Conservation (phyloP, 129 eudicot species). For the Flaveria linearis region DNA sequence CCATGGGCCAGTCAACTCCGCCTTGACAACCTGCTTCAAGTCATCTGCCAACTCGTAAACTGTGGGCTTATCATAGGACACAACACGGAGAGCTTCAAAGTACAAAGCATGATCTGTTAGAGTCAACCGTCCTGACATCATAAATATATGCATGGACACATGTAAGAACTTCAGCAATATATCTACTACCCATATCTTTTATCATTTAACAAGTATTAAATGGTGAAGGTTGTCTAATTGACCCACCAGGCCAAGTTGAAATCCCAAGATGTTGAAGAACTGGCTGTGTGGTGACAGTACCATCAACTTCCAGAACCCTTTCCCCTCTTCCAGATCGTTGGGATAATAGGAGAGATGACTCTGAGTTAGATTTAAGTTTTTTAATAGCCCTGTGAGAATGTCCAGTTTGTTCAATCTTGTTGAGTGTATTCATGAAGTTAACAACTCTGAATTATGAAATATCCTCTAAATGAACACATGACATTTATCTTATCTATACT, state of each 20-base stretch:
- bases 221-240: conserved; percentile 2
- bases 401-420: conserved; percentile 14
- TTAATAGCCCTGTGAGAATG: conserved; percentile 54
- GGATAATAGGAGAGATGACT: conserved; percentile 71
- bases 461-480: conserved; percentile 9
- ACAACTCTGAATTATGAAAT: background rate
- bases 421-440: conserved; percentile 11
- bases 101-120: conserved; percentile 92
- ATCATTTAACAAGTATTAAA: background rate
- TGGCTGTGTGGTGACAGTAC: conserved; percentile 93
- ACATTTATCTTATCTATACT: conserved; percentile 3
- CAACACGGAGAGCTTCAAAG: conserved; percentile 87
- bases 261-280: conserved; percentile 91
- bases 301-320: conserved; percentile 74
- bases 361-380: conserved; percentile 72
- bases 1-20: conserved; percentile 98
- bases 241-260: conserved; percentile 93
- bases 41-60: conserved; percentile 78
- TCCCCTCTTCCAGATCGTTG: conserved; percentile 68
- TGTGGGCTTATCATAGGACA: conserved; percentile 82
- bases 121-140: conserved; percentile 72
- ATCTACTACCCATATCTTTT: background rate
- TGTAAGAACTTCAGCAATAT: conserved; percentile 1
- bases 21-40: conserved; percentile 80
- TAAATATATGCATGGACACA: conserved; percentile 26